These are phyloP conservation scores for Russula foetens DNA, from an alignment of 768 basidiomycete genomes.

Conservation along the genomic window DNA sequence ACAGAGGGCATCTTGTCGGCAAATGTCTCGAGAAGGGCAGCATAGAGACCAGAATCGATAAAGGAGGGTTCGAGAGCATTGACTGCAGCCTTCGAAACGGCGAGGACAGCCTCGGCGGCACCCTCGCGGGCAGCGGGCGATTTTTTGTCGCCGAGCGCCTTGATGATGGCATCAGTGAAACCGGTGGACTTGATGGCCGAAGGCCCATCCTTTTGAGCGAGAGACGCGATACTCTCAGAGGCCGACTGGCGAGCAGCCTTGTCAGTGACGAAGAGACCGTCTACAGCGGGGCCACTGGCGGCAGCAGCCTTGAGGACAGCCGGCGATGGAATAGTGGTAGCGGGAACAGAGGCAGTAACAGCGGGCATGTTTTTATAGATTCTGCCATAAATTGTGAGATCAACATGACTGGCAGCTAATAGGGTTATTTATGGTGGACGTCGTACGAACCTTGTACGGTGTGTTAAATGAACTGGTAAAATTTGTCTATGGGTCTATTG, in stretches of 20 bases:
- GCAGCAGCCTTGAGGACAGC: slow-evolving; percentile 60
- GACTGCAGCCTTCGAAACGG: slow-evolving; percentile 50
- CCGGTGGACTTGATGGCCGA: slow-evolving; percentile 60
- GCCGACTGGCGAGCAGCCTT: slow-evolving; percentile 73
- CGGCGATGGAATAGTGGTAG: slow-evolving; percentile 52
- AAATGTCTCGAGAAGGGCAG: slow-evolving; percentile 81
- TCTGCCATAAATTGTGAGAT: slow-evolving; percentile 30
- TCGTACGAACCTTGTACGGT: slow-evolving; percentile 35
- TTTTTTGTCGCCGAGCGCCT: slow-evolving; percentile 93
- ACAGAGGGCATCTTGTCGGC: slow-evolving; percentile 93
- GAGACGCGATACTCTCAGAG: slow-evolving; percentile 57
- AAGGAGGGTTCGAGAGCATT: slow-evolving; percentile 85
- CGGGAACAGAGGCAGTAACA: slow-evolving; percentile 54
- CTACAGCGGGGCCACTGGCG: slow-evolving; percentile 38
- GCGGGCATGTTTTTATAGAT: slow-evolving; percentile 64
- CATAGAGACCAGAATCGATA: slow-evolving; percentile 78
- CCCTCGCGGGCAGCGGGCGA: slow-evolving; percentile 86
- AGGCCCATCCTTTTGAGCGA: slow-evolving; percentile 80
- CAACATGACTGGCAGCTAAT: background rate
- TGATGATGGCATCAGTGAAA: slow-evolving; percentile 66
- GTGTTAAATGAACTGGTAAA: slow-evolving; percentile 27
- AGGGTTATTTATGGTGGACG: background rate
- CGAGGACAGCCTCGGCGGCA: slow-evolving; percentile 63
- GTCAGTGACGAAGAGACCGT: slow-evolving; percentile 77
- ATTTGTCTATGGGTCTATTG: slow-evolving; percentile 28